Conservation (phyloP, 2,329 filamentous ascomycete species). For the Diplodia sapinea region DNA sequence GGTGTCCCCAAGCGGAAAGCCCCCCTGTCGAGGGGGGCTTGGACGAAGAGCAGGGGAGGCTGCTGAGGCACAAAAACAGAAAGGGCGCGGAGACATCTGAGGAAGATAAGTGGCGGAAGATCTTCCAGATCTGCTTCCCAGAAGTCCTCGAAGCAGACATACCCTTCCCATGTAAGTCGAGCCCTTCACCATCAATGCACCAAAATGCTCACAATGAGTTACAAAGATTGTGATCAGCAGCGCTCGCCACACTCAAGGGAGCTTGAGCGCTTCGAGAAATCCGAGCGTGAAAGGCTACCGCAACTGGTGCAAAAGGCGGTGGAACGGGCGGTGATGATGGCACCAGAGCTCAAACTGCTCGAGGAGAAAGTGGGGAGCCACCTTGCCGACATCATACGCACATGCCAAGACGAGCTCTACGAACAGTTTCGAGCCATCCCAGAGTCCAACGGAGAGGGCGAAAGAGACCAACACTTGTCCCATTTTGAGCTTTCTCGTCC, state of each 20-base stretch:
- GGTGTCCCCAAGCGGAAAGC: not conserved
- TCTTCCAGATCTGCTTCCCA: not conserved
- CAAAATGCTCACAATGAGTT: not conserved
- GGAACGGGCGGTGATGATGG: not conserved
- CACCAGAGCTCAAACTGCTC: not conserved
- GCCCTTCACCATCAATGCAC: no score
- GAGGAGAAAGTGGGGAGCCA: not conserved
- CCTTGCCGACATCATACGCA: constrained; percentile 1
- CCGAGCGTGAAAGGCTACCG: not conserved
- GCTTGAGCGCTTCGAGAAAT: not conserved
- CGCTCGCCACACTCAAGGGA: not conserved
- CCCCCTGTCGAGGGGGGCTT: not conserved
- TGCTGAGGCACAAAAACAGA: not conserved
- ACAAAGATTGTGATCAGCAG: not conserved
- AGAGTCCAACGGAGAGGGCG: no score
- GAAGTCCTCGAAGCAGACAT: not conserved
- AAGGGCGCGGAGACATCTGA: no score
- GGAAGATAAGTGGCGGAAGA: not conserved
- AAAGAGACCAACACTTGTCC: no score
- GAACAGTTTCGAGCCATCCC: not conserved
- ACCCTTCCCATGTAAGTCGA: constrained; percentile 2
- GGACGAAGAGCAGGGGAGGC: not conserved
- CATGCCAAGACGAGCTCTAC: not conserved
- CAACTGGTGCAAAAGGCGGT: not conserved
- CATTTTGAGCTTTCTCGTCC: no score